These are phyloP conservation scores for Liriodendron chinense DNA, from an alignment of 164 flowering plant species.

Conservation along the genomic window DNA sequence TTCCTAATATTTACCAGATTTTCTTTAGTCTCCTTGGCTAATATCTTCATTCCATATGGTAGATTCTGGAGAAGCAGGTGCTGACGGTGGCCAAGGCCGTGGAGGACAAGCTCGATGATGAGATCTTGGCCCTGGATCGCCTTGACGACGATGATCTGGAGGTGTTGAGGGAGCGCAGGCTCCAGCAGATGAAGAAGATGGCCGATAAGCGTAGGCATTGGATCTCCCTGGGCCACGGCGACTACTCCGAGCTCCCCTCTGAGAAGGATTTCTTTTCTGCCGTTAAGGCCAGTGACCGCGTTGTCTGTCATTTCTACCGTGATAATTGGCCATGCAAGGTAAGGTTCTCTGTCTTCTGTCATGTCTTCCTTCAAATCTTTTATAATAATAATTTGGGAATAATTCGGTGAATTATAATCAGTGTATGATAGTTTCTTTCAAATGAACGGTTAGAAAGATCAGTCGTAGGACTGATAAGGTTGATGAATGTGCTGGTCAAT, in stretches of 20 bases:
- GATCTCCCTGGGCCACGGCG: conserved; percentile 94
- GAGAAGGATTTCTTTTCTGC: conserved; percentile 90
- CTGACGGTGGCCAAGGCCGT: conserved; percentile 87
- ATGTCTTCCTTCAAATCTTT: neutral
- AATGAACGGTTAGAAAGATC: too few relatives aligned
- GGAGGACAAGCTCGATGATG: conserved; percentile 90
- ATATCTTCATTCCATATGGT: neutral
- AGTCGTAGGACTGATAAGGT: too few relatives aligned
- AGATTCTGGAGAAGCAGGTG: conserved; percentile 86
- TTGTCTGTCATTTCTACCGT: conserved; percentile 95
- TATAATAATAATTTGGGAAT: too few relatives aligned
- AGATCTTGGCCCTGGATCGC: conserved; percentile 75
- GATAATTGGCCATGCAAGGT: conserved; percentile 99
- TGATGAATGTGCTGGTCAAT: too few relatives aligned
- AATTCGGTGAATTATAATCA: too few relatives aligned
- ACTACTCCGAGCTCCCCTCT: conserved; percentile 71
- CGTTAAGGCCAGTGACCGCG: conserved; percentile 95
- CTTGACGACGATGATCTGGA: conserved; percentile 84
- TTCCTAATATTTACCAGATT: neutral
- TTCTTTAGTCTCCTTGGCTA: neutral
- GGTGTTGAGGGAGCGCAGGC: conserved; percentile 73
- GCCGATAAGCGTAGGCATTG: conserved; percentile 94
- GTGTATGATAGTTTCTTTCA: too few relatives aligned
- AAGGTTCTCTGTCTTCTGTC: neutral
- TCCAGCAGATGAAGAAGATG: conserved; percentile 95